Conservation (phyloP, 345 rosid species). For the Eucalyptus urophylla region DNA sequence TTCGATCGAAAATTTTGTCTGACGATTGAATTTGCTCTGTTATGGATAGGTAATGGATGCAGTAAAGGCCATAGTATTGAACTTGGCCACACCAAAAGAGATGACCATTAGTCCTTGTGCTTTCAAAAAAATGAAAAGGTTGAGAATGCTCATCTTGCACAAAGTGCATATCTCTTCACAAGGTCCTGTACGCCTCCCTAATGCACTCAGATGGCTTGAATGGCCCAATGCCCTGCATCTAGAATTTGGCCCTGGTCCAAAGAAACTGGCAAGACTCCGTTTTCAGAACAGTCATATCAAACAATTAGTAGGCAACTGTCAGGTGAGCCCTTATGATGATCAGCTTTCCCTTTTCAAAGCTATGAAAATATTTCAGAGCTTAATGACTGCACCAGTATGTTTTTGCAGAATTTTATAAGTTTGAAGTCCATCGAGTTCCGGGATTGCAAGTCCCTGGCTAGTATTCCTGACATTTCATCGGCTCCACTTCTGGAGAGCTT, state of each 20-base stretch:
- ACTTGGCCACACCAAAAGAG: background rate
- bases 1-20: background rate
- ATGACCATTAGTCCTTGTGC: background rate
- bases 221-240: background rate
- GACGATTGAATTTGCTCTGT: no score
- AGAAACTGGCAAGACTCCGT: background rate
- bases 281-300: background rate
- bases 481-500: background rate
- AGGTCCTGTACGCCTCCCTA: background rate
- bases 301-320: background rate
- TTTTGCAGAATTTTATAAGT: background rate
- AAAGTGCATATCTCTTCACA: background rate
- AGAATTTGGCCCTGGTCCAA: background rate
- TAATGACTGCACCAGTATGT: background rate
- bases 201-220: background rate
- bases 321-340: background rate
- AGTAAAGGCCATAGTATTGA: background rate
- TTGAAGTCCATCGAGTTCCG: background rate
- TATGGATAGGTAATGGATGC: background rate
- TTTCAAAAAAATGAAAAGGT: background rate
- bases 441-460: background rate
- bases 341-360: background rate
- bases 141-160: background rate
- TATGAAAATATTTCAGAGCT: background rate
- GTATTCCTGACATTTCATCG: background rate